Percentiles rank a stretch among this genome's conserved stretches.
Conservation (phyloP, 768 basidiomycete genomes). For the Bullera alba region DNA sequence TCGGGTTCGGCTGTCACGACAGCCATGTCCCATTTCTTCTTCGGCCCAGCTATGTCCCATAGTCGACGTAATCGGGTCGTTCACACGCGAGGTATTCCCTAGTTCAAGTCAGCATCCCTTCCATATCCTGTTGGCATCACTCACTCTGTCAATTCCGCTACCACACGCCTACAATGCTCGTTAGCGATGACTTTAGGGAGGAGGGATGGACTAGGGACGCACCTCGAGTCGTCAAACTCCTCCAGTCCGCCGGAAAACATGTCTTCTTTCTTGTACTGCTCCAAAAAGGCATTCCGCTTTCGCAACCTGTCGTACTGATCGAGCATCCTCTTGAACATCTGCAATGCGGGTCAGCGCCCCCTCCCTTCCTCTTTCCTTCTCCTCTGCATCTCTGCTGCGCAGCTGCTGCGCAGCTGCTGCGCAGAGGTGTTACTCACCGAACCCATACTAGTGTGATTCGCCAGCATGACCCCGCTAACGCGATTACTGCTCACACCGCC, state of each 20-base stretch:
- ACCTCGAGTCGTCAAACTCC: constrained; percentile 98
- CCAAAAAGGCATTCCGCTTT: constrained; percentile 86
- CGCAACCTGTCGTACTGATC: constrained; percentile 85
- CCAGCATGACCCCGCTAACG: constrained; percentile 96
- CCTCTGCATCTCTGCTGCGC: too few species aligned
- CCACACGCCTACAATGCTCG: constrained; percentile 11
- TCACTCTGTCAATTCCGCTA: constrained; percentile 29
- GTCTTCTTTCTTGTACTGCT: constrained; percentile 95
- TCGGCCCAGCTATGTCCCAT: constrained; percentile 1
- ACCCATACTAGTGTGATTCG: constrained; percentile 97
- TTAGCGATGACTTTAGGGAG: neutral
- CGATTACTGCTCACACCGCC: too few species aligned
- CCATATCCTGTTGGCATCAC: neutral
- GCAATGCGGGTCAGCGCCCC: neutral
- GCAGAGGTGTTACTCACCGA: constrained; percentile 55
- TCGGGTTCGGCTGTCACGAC: too few species aligned
- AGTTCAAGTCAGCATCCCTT: constrained; percentile 1
- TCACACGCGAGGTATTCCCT: constrained; percentile 22
- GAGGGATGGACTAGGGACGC: constrained; percentile 21
- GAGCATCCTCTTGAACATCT: constrained; percentile 93
- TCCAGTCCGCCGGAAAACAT: constrained; percentile 89
- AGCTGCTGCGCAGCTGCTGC: too few species aligned
- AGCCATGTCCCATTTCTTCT: too few species aligned
- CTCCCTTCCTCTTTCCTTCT: neutral
- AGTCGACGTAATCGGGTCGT: neutral